phyloP scores from a whole-genome alignment of 306 rosid species.

The Trifolium pratense region DNA sequence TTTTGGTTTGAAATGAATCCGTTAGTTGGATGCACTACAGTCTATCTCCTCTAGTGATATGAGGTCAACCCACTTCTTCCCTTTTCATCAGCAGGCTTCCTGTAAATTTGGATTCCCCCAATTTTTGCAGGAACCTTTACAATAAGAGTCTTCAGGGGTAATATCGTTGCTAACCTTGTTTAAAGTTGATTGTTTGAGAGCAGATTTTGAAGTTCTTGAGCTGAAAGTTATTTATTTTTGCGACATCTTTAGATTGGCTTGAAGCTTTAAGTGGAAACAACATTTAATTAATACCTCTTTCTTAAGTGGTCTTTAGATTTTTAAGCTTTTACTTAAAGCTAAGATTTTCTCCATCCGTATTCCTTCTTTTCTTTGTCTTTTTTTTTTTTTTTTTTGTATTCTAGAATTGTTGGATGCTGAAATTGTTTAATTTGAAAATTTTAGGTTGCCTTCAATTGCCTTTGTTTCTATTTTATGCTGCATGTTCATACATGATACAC shows the following conservation, averaged over 20 bases:
- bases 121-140: not conserved
- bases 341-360: conserved; percentile 4
- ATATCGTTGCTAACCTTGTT: not conserved
- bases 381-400: not conserved
- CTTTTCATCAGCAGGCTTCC: not conserved
- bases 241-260: conserved; percentile 5
- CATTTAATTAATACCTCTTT: not conserved
- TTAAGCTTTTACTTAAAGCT: conserved; percentile 11
- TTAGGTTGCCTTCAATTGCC: conserved; percentile 19
- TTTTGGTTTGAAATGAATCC: conserved; percentile 1
- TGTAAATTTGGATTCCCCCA: not conserved
- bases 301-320: not conserved
- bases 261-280: conserved; percentile 11
- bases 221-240: conserved; percentile 6
- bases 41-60: conserved; percentile 5
- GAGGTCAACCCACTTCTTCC: not conserved
- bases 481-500: not conserved
- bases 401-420: conserved; percentile 31
- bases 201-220: not conserved
- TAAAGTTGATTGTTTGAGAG: conserved; percentile 9
- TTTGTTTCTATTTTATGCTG: conserved; percentile 22
- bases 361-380: not conserved
- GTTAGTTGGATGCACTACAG: not conserved
- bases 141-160: not conserved
- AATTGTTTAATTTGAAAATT: conserved; percentile 16